A percentile compares a stretch with the other conserved stretches of the same genome.
Conservation (phyloP, 306 rosid species). For the Cicer pinnatifidum region DNA sequence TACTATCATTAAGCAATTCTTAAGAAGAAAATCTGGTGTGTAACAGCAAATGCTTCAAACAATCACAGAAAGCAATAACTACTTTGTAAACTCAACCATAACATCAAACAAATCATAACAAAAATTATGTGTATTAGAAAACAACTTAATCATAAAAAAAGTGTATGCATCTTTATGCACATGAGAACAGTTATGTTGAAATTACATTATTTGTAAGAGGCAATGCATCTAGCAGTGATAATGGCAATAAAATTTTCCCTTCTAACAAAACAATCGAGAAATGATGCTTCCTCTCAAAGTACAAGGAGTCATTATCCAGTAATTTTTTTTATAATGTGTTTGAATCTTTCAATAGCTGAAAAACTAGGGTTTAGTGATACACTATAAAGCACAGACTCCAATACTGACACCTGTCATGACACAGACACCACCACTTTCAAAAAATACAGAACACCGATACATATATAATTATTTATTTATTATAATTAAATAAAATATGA, state of each 20-base stretch:
- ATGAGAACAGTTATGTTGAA: not conserved
- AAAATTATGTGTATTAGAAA: not conserved
- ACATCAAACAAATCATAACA: slow-evolving; percentile 11
- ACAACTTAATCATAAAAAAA: not conserved
- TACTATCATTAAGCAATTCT: slow-evolving; percentile 24
- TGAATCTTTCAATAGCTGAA: not conserved
- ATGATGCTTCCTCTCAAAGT: too few relatives aligned
- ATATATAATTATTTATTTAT: too few relatives aligned
- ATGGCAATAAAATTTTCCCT: not conserved
- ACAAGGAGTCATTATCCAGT: not conserved
- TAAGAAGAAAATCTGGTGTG: not conserved
- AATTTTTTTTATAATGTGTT: slow-evolving; percentile 22
- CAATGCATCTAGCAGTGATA: slow-evolving; percentile 8
- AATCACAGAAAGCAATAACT: not conserved
- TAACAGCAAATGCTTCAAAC: slow-evolving; percentile 4
- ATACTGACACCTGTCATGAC: too few relatives aligned
- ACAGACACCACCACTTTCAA: too few relatives aligned
- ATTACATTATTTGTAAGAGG: slow-evolving; percentile 20
- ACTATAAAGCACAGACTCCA: too few relatives aligned
- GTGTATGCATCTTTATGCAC: not conserved
- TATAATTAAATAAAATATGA: too few relatives aligned
- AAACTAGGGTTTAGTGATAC: not conserved
- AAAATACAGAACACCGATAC: too few relatives aligned
- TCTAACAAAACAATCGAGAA: not conserved
- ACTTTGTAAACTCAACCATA: not conserved